Conservation (phyloP, 768 basidiomycete species). For the Mycena galericulata region DNA sequence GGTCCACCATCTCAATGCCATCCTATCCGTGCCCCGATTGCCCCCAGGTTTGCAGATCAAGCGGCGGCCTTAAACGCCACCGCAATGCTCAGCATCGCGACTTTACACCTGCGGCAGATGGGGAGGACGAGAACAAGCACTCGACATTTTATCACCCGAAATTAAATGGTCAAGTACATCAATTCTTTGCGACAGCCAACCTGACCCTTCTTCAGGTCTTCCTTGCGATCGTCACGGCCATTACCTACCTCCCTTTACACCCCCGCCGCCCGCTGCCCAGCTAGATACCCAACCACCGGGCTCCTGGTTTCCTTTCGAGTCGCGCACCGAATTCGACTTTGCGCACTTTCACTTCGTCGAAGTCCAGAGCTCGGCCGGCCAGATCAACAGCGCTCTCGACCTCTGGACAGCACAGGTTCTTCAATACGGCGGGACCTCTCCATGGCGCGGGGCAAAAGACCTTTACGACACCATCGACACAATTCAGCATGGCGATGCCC, state of each 20-base stretch:
- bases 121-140: background rate
- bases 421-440: background rate
- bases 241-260: background rate
- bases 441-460: background rate
- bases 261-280: background rate
- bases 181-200: background rate
- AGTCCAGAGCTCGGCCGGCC: background rate
- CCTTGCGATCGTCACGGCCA: background rate
- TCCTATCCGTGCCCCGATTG: background rate
- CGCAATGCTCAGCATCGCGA: background rate
- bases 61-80: background rate
- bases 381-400: conserved; percentile 9
- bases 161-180: background rate
- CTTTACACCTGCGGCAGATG: conserved; percentile 5
- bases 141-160: background rate
- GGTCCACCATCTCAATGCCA: no score
- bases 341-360: conserved; percentile 10
- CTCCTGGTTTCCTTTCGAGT: background rate
- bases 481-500: conserved; percentile 15
- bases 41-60: background rate
- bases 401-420: conserved; percentile 1
- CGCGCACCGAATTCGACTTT: conserved; percentile 9
- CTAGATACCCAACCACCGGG: background rate
- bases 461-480: conserved; percentile 13
- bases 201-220: background rate